Base-by-base conservation (phyloP, 768 basidiomycete genomes). In the Gymnopilus junonius region DNA sequence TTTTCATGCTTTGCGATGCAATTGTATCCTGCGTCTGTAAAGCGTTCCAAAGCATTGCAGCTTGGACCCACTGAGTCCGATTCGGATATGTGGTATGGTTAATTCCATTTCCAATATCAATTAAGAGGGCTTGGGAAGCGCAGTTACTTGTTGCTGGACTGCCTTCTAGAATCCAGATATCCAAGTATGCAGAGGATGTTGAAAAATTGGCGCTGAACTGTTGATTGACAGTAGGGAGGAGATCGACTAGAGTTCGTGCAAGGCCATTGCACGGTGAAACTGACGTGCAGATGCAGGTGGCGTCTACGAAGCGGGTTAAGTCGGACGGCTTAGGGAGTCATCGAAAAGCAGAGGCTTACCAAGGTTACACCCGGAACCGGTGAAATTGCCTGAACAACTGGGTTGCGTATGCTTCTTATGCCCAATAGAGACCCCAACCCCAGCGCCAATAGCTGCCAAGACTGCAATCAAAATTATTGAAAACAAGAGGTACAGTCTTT, bases 281-380 rank as follows among this genome's bases (percentile, higher is more conserved):
- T 1, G 84, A 81, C 12, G 84, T 83, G 66, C 88, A 90, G 37
- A 85, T 78, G 69, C 88, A 91, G 0, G 87, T 85, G 1, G 86
- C 80, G 76, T 88, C 87, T 89, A n/a, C 50, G 39, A 60, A 25
- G 45, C 67, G 65, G 34, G 21, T 58, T 25, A 42, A 17, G 31
- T 8, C 15, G 20, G 21, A 67, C 53, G 14, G 39, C 15, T 25
- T 32, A 17, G 40, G 17, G n/a, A 42, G 40, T 42, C 17, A 42
- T n/a, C 8, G 37, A 54, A 46, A 63, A 42, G 15, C 31, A 43
- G 7, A 21, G 4, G 77, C 85, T 69, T 65, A 88, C 89, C 80
- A 23, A 91, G 76, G 69, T 81, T 81, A 70, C 89, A 91, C 12
- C 75, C 67, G 17, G 76, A 75, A 21, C 89, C 88, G 4, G 81